Percentiles rank a stretch among this genome's conserved stretches.
phyloP scores from a whole-genome alignment of 2,329 filamentous ascomycete species.

The Triangularia verruculosa region DNA sequence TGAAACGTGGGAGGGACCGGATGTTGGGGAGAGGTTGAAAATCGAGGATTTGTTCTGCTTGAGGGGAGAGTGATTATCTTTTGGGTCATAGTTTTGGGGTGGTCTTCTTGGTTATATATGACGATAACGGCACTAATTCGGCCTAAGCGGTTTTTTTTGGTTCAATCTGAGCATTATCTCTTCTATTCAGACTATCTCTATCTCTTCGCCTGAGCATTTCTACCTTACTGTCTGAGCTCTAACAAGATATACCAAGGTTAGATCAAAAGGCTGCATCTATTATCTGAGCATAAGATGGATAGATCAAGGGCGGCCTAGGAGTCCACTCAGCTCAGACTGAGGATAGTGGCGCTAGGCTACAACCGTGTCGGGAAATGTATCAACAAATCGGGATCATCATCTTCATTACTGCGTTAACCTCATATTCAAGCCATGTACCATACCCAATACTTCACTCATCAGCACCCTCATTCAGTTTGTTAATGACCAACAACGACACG shows the following conservation, averaged over 20 bases:
- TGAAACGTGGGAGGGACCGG: slow-evolving; percentile 32
- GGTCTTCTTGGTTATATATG: not conserved
- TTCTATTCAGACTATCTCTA: not conserved
- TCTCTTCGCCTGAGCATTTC: not conserved
- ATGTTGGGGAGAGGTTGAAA: slow-evolving; percentile 21
- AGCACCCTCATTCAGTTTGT: slow-evolving; percentile 35
- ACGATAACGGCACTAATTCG: not conserved
- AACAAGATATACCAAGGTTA: too few species aligned
- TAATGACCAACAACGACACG: slow-evolving; percentile 57
- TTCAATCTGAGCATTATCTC: not conserved
- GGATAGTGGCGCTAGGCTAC: too few species aligned
- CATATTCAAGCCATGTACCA: not conserved
- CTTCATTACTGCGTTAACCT: too few species aligned
- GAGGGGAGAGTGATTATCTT: slow-evolving; percentile 7
- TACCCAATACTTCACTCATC: slow-evolving; percentile 14
- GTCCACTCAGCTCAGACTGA: too few species aligned
- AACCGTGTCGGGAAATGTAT: too few species aligned
- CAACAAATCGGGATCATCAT: too few species aligned
- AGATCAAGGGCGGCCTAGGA: too few species aligned
- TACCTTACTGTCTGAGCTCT: too few species aligned
- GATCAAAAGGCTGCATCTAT: too few species aligned
- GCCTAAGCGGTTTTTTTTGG: not conserved
- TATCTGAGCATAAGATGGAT: too few species aligned
- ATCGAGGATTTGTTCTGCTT: slow-evolving; percentile 21
- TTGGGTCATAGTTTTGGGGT: not conserved